Percentiles rank a stretch among this genome's conserved stretches.
phyloP scores from a whole-genome alignment of 495 filamentous ascomycete species.

The Acidiella bohemica region DNA sequence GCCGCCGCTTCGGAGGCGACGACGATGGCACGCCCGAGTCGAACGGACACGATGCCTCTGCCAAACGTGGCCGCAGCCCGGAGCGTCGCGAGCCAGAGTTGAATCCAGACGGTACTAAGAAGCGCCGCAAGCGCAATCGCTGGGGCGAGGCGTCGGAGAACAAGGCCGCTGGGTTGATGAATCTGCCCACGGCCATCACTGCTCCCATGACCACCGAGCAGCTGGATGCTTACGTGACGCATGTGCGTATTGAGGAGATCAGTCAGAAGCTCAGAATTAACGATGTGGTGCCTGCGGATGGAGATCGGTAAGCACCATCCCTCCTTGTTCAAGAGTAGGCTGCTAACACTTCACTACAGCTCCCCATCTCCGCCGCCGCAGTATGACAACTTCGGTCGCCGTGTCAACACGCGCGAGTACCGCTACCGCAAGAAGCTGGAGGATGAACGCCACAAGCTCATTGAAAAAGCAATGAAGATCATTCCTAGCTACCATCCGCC shows the following conservation, averaged over 20 bases:
- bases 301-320: conserved; percentile 58
- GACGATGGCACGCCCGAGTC: conserved; percentile 26
- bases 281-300: conserved; percentile 90
- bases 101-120: conserved; percentile 53
- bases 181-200: conserved; percentile 87
- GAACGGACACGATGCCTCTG: neutral
- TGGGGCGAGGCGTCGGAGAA: conserved; percentile 96
- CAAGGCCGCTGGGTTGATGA: conserved; percentile 95
- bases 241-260: conserved; percentile 95
- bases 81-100: conserved; percentile 38
- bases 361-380: conserved; percentile 91
- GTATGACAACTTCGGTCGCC: conserved; percentile 96
- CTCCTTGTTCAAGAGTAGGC: neutral
- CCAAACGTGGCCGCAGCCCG: conserved; percentile 67
- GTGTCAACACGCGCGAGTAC: conserved; percentile 95
- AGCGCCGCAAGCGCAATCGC: conserved; percentile 93
- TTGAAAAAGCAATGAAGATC: conserved; percentile 96
- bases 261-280: conserved; percentile 97
- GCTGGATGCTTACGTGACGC: conserved; percentile 87
- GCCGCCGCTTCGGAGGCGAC: conserved; percentile 70
- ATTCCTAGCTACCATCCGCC: conserved; percentile 98
- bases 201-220: conserved; percentile 97
- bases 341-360: conserved; percentile 33
- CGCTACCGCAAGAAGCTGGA: conserved; percentile 95
- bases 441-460: conserved; percentile 93